Base-by-base conservation (phyloP, 768 basidiomycete species). In the Mycena rosella region DNA sequence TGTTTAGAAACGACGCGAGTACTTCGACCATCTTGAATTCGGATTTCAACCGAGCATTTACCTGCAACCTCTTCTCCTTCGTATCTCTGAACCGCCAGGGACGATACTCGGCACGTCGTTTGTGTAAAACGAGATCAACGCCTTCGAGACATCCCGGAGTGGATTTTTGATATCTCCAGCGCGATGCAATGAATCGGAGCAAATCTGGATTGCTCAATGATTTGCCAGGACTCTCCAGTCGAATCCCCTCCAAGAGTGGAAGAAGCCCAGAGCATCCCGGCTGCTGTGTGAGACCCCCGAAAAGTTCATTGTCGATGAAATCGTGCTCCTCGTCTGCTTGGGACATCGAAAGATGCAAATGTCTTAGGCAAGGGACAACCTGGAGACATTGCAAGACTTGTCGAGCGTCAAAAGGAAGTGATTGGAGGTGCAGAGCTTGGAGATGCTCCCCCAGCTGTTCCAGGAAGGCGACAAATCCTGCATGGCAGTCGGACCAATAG, bases 371-470 rank as follows among this genome's bases (percentile, higher is more conserved):
- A 20, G 80, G 77, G 20, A 83, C 60, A 22, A 68, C 68, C 30
- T 64, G 56, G n/a, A 86, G 66, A 60, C 75, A 79, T 27, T 74
- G 72, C 24, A 82, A 36, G 14, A 83, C 62, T 42, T 81, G 73
- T 36, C 53, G 55, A 59, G 82, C 80, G 20, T 76, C 73, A 51
- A 84, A 44, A 9, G 84, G 84, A 42, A 85, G 76, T 63, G 84
- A 84, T 15, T 76, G 69, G 8, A 86, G 67, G 34, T 68, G 72
- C 52, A 86, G 76, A 18, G 70, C 64, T 22, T 70, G 69, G 8
- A 85, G 75, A 44, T 80, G 75, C 1, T 66, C 47, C 30, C 76
- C 70, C 27, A 77, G 69, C 13, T 64, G 57, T 30, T 70, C 34
- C 8, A 71, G 59, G 51, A 68, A 71, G 26, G 42, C 32, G 55